Conservation (phyloP, 2,329 filamentous ascomycete genomes). For the Aspergillus candidus region DNA sequence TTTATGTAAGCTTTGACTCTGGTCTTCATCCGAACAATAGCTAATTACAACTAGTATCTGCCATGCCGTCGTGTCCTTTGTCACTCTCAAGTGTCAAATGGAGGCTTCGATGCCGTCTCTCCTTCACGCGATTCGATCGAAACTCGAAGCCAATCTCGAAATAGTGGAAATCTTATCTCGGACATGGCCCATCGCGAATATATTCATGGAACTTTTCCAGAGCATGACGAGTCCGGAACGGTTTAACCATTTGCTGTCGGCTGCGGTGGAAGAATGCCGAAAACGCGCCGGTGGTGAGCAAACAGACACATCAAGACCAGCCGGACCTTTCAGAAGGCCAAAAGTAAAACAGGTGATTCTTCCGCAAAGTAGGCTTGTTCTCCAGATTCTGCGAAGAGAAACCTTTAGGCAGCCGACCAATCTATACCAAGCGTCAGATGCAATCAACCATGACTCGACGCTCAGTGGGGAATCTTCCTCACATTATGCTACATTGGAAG, state of each 20-base stretch:
- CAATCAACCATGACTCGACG: no score
- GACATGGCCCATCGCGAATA: slow-evolving; percentile 10
- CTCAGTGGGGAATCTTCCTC: no score
- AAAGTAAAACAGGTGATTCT: slow-evolving; percentile 10
- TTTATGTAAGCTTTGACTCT: slow-evolving; percentile 3
- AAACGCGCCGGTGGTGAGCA: slow-evolving; percentile 1
- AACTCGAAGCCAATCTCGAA: slow-evolving; percentile 8
- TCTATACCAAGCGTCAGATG: no score
- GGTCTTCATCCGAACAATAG: no score
- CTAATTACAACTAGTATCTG: slow-evolving; percentile 8
- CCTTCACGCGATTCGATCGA: slow-evolving; percentile 6
- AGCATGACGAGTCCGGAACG: slow-evolving; percentile 3
- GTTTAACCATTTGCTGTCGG: slow-evolving; percentile 2
- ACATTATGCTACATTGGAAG: no score
- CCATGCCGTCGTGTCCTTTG: slow-evolving; percentile 9
- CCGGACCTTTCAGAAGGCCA: slow-evolving; percentile 4
- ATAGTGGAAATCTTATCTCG: slow-evolving; percentile 4
- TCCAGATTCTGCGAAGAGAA: slow-evolving; percentile 8
- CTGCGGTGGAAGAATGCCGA: slow-evolving; percentile 4
- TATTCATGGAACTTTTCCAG: slow-evolving; percentile 9
- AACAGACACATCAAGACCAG: not conserved
- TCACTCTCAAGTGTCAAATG: slow-evolving; percentile 10
- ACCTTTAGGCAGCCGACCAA: slow-evolving; percentile 2
- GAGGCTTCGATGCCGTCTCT: slow-evolving; percentile 8
- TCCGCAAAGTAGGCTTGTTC: slow-evolving; percentile 8